These are phyloP conservation scores for Zopfochytrium polystomum DNA, from an alignment of 371 early-diverging fungal species.

Conservation along the genomic window DNA sequence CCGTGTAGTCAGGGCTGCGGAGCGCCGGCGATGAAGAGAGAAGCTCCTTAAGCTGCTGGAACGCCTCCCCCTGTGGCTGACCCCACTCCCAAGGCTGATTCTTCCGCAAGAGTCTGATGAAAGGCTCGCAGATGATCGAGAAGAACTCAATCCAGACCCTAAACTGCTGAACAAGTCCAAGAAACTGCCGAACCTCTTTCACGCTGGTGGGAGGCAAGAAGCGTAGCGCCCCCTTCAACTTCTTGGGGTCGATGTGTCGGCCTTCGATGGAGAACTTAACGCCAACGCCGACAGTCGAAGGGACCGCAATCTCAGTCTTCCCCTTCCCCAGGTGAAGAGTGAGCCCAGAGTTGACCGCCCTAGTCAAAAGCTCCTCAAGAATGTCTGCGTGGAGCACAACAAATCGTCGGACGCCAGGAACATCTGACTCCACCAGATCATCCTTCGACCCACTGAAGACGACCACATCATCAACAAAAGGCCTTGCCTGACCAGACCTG, in stretches of 20 bases:
- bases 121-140: conserved; percentile 6
- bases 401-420: conserved; percentile 1
- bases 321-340: conserved; percentile 8
- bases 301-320: conserved; percentile 9
- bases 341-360: neutral
- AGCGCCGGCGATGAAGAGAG: neutral
- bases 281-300: neutral
- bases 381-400: conserved; percentile 6
- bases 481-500: neutral
- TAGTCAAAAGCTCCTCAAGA: conserved; percentile 1
- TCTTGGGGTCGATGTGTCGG: neutral
- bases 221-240: neutral
- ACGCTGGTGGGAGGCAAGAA: neutral
- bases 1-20: neutral
- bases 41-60: conserved; percentile 3
- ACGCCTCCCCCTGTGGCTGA: neutral
- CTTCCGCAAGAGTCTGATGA: conserved; percentile 10
- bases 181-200: conserved; percentile 10
- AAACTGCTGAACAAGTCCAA: conserved; percentile 2
- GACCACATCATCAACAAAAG: conserved; percentile 16
- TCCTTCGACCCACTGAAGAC: conserved; percentile 17
- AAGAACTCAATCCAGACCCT: conserved; percentile 6
- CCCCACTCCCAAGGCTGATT: conserved; percentile 2
- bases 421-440: neutral
- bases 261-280: neutral